Evolutionary conservation across 2,329 filamentous ascomycete species (phyloP).

Genomic region (Xylaria sp.): DNA sequence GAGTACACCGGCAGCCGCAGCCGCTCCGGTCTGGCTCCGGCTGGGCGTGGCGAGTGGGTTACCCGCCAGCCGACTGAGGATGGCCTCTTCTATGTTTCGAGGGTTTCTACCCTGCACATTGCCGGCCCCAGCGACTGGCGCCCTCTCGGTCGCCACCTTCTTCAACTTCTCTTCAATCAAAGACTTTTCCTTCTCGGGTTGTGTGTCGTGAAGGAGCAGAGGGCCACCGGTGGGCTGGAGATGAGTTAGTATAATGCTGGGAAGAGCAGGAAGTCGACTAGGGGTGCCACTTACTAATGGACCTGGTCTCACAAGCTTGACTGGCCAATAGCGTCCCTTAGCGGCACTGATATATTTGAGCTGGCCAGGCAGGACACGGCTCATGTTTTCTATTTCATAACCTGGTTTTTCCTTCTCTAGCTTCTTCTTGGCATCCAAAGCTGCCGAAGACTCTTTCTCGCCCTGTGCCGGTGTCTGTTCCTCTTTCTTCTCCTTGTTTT

Average conservation of each 20-base stretch:
- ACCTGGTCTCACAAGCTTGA: constrained; percentile 62
- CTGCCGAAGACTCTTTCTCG: constrained; percentile 65
- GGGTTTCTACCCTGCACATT: constrained; percentile 40
- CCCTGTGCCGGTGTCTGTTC: constrained; percentile 58
- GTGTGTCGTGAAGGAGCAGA: constrained; percentile 86
- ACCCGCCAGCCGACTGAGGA: constrained; percentile 44
- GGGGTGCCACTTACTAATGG: constrained; percentile 66
- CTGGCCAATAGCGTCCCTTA: constrained; percentile 88
- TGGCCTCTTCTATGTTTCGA: constrained; percentile 50
- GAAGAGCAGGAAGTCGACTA: background rate
- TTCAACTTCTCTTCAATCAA: constrained; percentile 93
- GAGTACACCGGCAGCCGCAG: constrained; percentile 80
- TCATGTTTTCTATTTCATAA: constrained; percentile 97
- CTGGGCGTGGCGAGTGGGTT: constrained; percentile 42
- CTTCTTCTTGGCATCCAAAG: constrained; percentile 82
- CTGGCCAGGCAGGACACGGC: constrained; percentile 88
- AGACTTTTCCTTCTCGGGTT: constrained; percentile 79
- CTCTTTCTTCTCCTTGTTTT: constrained; percentile 70
- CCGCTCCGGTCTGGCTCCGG: constrained; percentile 62
- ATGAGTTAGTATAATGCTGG: constrained; percentile 54
- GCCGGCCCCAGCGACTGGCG: constrained; percentile 61
- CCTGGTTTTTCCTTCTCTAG: constrained; percentile 95
- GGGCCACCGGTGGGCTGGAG: constrained; percentile 88
- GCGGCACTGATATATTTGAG: constrained; percentile 96
- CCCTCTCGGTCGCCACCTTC: constrained; percentile 74